Conservation (phyloP, 306 rosid species). For the Gastrolobium villosum region DNA sequence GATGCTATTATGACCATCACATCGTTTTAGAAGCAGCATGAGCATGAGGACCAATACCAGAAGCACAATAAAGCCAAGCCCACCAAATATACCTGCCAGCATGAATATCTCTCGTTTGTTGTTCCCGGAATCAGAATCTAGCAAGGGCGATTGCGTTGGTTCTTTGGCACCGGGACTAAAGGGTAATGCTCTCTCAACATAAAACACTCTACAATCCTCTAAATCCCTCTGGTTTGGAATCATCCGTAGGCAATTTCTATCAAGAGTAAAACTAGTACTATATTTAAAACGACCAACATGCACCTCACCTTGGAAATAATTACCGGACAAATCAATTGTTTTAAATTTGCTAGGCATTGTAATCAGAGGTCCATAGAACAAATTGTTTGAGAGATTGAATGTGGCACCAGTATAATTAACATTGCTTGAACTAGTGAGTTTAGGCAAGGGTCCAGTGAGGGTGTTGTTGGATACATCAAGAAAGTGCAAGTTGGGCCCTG, state of each 20-base stretch:
- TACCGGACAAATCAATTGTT: conserved; percentile 75
- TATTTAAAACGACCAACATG: conserved; percentile 50
- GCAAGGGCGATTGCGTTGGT: conserved; percentile 3
- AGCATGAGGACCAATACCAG: conserved; percentile 56
- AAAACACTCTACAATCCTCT: conserved; percentile 69
- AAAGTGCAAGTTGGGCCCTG: conserved; percentile 57
- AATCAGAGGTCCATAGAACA: conserved; percentile 72
- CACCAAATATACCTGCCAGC: conserved; percentile 83
- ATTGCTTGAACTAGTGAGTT: conserved; percentile 35
- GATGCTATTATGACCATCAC: conserved; percentile 46
- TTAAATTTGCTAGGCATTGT: conserved; percentile 41
- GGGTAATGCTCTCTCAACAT: conserved; percentile 49
- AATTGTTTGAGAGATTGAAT: conserved; percentile 78
- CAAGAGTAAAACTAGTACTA: conserved; percentile 36
- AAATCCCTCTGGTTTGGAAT: conserved; percentile 63
- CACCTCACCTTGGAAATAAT: conserved; percentile 76
- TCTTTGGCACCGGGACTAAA: conserved; percentile 55
- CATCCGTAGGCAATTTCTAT: conserved; percentile 70
- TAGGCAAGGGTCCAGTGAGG: conserved; percentile 67
- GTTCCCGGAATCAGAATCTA: conserved; percentile 39
- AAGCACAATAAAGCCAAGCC: conserved; percentile 72
- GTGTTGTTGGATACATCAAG: conserved; percentile 77
- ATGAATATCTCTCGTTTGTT: conserved; percentile 65
- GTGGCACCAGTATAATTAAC: conserved; percentile 40
- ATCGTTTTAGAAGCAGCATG: conserved; percentile 56